Evolutionary conservation across 176 grass and related monocot species (phyloP).

Genomic region (Lolium perenne): DNA sequence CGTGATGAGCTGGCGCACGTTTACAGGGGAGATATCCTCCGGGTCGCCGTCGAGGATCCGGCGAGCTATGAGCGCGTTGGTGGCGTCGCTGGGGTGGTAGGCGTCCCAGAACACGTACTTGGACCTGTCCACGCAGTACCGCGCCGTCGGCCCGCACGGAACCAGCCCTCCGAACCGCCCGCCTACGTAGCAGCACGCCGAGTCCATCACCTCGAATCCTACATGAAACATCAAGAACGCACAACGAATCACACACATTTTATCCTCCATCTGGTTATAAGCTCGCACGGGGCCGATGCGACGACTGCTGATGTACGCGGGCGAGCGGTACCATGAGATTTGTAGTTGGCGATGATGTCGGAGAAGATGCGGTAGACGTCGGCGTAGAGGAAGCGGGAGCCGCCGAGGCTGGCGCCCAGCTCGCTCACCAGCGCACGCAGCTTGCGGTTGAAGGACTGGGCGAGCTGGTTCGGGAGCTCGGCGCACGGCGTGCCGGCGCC

Average conservation of each 20-base stretch:
- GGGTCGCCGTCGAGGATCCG: conserved; percentile 69
- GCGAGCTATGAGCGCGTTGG: conserved; percentile 64
- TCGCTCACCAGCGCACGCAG: conserved; percentile 57
- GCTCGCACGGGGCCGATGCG: neutral
- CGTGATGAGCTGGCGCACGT: conserved; percentile 46
- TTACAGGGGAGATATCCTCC: conserved; percentile 62
- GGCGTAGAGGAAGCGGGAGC: conserved; percentile 73
- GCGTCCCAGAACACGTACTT: conserved; percentile 95
- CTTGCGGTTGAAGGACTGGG: conserved; percentile 67
- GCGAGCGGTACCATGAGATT: conserved; percentile 48
- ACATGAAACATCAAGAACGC: neutral
- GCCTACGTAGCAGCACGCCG: conserved; percentile 66
- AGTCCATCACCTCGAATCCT: conserved; percentile 78
- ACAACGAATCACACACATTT: neutral
- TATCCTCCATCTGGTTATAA: neutral
- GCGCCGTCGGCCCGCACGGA: conserved; percentile 69
- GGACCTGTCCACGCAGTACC: conserved; percentile 66
- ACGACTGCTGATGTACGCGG: too few relatives aligned
- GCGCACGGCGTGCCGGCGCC: conserved; percentile 49
- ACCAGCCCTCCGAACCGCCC: conserved; percentile 70
- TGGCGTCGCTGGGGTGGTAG: conserved; percentile 75
- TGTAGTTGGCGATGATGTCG: conserved; percentile 72
- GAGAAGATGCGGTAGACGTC: conserved; percentile 73
- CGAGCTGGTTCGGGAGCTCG: conserved; percentile 67
- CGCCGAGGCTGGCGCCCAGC: conserved; percentile 55